Conservation (phyloP, 768 basidiomycete species). For the Chlorophyllum brunneum region DNA sequence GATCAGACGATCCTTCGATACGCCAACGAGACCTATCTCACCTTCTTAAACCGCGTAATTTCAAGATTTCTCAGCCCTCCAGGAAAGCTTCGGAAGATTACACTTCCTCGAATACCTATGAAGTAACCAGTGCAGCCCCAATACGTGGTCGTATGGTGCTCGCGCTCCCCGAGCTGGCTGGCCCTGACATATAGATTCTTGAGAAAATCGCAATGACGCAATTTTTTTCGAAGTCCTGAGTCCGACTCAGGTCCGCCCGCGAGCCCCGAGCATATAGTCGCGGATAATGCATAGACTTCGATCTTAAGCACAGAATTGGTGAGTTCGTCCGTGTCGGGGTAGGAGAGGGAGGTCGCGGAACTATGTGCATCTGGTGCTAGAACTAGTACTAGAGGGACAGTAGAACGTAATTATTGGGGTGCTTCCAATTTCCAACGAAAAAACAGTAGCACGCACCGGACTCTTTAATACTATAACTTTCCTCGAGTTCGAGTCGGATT, state of each 20-base stretch:
- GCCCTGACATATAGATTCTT: background rate
- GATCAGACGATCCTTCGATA: background rate
- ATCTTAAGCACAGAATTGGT: background rate
- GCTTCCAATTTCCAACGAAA: background rate
- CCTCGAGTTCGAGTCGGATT: background rate
- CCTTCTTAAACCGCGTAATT: background rate
- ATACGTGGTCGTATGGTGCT: no score
- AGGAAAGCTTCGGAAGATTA: background rate
- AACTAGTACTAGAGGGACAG: background rate
- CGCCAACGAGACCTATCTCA: no score
- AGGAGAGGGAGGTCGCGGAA: background rate
- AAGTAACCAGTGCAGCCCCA: background rate
- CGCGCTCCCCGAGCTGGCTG: background rate
- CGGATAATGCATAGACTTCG: background rate
- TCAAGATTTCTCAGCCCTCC: background rate
- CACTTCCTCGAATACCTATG: background rate
- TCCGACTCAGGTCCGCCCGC: background rate
- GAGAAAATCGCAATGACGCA: background rate
- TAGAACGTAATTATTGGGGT: background rate
- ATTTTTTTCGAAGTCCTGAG: background rate
- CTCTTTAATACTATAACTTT: background rate
- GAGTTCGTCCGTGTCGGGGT: background rate
- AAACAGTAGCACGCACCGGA: background rate
- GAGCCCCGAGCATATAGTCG: background rate
- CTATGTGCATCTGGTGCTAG: background rate